Conservation (phyloP, 805 yeast genomes). For the Saccharomycopsis oosterbeekiorum region DNA sequence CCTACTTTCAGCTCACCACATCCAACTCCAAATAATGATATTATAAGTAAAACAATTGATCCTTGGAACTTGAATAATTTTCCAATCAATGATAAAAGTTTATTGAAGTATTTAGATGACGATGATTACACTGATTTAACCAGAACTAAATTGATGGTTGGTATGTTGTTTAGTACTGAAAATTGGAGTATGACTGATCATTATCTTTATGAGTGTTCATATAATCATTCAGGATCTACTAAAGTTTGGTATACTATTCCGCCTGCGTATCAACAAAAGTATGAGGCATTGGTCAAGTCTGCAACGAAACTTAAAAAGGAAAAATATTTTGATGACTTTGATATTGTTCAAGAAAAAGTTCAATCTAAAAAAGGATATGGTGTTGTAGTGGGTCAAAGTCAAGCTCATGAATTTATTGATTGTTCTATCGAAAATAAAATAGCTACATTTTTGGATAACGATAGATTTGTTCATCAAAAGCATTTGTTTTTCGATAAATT, state of each 20-base stretch:
- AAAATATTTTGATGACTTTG: slow-evolving; percentile 6
- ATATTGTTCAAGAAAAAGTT: slow-evolving; percentile 2
- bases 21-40: slow-evolving; percentile 8
- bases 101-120: slow-evolving; percentile 36
- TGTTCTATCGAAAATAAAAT: slow-evolving; percentile 29
- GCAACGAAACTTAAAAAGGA: slow-evolving; percentile 5
- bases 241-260: slow-evolving; percentile 58
- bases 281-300: slow-evolving; percentile 33
- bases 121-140: slow-evolving; percentile 35
- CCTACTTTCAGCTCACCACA: slow-evolving; percentile 19
- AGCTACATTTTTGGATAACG: slow-evolving; percentile 24
- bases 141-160: slow-evolving; percentile 37
- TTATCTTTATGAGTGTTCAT: slow-evolving; percentile 43
- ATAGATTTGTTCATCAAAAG: slow-evolving; percentile 14
- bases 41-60: slow-evolving; percentile 15
- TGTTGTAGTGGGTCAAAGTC: background rate
- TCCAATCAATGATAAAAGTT: slow-evolving; percentile 38
- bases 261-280: slow-evolving; percentile 41
- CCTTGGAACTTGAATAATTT: slow-evolving; percentile 55
- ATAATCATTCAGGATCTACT: slow-evolving; percentile 44
- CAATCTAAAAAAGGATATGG: background rate
- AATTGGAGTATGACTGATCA: slow-evolving; percentile 58
- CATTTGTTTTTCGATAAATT: slow-evolving; percentile 5
- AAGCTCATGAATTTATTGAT: slow-evolving; percentile 17
- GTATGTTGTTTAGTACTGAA: slow-evolving; percentile 43